A percentile compares a stretch with the other conserved stretches of the same genome.
Evolutionary conservation across 345 rosid genomes (phyloP).

Genomic region (Arabis hirsuta): DNA sequence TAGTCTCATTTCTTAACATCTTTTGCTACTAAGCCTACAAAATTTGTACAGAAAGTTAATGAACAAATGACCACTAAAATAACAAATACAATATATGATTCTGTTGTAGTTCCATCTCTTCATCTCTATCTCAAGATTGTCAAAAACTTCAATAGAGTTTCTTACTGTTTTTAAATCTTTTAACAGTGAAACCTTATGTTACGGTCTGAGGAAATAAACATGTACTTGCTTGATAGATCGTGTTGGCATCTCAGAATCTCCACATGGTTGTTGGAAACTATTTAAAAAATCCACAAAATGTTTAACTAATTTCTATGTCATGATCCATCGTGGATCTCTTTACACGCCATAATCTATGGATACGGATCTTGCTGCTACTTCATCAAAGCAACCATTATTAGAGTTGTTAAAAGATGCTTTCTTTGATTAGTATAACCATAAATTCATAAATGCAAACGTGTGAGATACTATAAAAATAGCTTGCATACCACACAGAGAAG

Average conservation of each 20-base stretch:
- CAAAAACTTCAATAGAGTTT: neutral
- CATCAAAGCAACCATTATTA: neutral
- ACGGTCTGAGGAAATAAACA: neutral
- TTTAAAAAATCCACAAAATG: neutral
- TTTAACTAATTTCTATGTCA: neutral
- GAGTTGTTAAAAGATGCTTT: constrained; percentile 4
- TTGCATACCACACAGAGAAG: constrained; percentile 7
- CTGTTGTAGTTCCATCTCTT: neutral
- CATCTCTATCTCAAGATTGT: neutral
- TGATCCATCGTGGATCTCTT: neutral
- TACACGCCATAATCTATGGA: constrained; percentile 20
- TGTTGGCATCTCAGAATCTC: neutral
- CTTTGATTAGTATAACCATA: neutral
- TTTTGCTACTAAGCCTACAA: constrained; percentile 40
- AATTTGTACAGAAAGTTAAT: neutral
- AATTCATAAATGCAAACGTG: constrained; percentile 12
- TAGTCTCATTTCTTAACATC: constrained; percentile 54
- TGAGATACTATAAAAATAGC: neutral
- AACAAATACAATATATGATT: neutral
- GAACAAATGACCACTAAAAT: neutral
- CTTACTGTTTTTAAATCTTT: too few species aligned
- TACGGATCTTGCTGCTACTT: constrained; percentile 5
- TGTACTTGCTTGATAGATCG: neutral
- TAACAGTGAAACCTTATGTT: neutral
- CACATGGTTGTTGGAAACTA: neutral